Percentiles rank a stretch among this genome's conserved stretches.
These are phyloP conservation scores for Chaetomiaceae sp. DNA, from an alignment of 2,329 filamentous ascomycete species.

Conservation along the genomic window DNA sequence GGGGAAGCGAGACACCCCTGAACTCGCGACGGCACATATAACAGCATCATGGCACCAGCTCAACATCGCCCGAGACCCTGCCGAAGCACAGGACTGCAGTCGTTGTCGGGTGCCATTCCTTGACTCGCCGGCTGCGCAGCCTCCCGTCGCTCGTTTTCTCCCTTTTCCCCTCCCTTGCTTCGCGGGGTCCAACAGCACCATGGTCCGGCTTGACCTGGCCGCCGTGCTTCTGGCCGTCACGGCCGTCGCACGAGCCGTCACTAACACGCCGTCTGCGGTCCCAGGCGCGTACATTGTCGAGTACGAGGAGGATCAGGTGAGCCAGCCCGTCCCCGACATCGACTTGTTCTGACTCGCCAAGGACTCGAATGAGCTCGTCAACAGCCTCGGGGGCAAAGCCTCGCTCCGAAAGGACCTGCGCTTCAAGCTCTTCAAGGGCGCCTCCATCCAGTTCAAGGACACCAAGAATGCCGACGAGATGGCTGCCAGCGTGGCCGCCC, in stretches of 20 bases:
- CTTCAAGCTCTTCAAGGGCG: conserved; percentile 50
- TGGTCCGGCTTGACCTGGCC: conserved; percentile 35
- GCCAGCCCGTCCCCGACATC: conserved; percentile 7
- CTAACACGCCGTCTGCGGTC: conserved; percentile 30
- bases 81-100: not conserved
- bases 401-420: conserved; percentile 45
- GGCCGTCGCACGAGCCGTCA: conserved; percentile 28
- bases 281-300: conserved; percentile 51
- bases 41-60: conserved; percentile 11
- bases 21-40: conserved; percentile 10
- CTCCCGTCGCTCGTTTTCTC: conserved; percentile 8
- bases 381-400: conserved; percentile 37
- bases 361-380: conserved; percentile 40
- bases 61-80: not conserved
- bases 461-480: conserved; percentile 40
- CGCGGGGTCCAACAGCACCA: conserved; percentile 21
- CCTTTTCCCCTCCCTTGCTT: not conserved
- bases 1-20: conserved; percentile 11
- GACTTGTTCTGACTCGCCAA: conserved; percentile 22
- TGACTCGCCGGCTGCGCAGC: conserved; percentile 13
- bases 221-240: conserved; percentile 35
- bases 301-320: conserved; percentile 46
- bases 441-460: conserved; percentile 50
- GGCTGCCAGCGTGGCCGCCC: conserved; percentile 37
- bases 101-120: conserved; percentile 10